Evolutionary conservation across 2,329 filamentous ascomycete species (phyloP).

Genomic region (Raffaelea albimanens): DNA sequence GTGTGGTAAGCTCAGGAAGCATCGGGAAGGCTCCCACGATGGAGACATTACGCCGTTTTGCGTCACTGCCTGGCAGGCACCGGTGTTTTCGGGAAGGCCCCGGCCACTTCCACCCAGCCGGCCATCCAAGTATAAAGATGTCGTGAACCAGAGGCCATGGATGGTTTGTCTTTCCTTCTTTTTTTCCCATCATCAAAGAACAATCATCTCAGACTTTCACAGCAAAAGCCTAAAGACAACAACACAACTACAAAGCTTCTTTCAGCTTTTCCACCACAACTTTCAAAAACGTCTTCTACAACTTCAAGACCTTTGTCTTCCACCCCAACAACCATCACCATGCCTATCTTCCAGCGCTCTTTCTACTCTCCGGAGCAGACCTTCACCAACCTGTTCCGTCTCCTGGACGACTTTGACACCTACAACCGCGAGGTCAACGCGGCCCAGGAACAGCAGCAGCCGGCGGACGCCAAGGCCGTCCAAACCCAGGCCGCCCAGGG

Average conservation of each 20-base stretch:
- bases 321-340: constrained; percentile 29
- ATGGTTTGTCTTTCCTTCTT: neutral
- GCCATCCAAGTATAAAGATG: constrained; percentile 19
- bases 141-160: neutral
- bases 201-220: no score
- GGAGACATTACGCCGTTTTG: neutral
- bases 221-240: neutral
- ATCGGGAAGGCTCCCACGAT: constrained; percentile 13
- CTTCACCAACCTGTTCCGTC: constrained; percentile 42
- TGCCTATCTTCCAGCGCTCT: constrained; percentile 51
- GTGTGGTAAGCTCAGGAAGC: constrained; percentile 12
- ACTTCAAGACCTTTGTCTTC: constrained; percentile 8
- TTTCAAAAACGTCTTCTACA: constrained; percentile 1
- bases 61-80: neutral
- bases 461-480: neutral
- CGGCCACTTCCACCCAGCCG: neutral
- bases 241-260: neutral
- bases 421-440: constrained; percentile 33
- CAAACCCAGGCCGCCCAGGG: constrained; percentile 7
- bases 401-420: constrained; percentile 54
- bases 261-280: neutral
- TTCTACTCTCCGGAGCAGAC: constrained; percentile 18
- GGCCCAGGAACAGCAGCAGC: constrained; percentile 6
- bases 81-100: neutral
- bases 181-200: constrained; percentile 1